Base-by-base conservation (phyloP, 2,329 filamentous ascomycete species). In the Fusarium sterilihyphosum region DNA sequence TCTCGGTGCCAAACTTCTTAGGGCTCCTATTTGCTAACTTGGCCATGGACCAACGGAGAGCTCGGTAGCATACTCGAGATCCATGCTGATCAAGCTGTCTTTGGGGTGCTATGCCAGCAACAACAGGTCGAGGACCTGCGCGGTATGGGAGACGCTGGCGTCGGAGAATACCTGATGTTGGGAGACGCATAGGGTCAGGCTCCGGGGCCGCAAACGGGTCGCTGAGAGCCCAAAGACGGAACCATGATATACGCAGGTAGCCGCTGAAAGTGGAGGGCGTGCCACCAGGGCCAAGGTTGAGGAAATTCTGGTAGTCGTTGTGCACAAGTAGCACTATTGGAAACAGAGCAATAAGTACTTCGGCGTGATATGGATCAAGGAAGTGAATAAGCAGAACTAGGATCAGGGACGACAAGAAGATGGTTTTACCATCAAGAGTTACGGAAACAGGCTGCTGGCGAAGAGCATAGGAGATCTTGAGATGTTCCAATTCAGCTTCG, bases 71-170 rank as follows among this genome's bases (percentile, higher is more conserved):
- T 20, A 82, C 79, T 10, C 80, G 66, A 10, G 86, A 86, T 17
- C 90, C 89, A 46, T 86, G 87, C 79, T 97, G 93, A 80, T 92
- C 89, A 24, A 92, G 86, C 82, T 97, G 94, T 6, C 94, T 89
- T 78, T 97, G 94, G 1, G 94, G 94, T 2, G 94, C 94, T 66
- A 97, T 94, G 56, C 94, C 94, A 46, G 86, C 89, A 16, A 95
- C 92, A 6, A 83, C 80, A 3, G 94, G 94, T 2, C 93, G 88
- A 2, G 87, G 85, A 2, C 92, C 92, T 7, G 82, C 79, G 1
- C 94, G 91, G 65, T 86, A 86, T 2, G 92, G 90, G 1, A 96
- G 85, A 38, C 83, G 81, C 58, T 78, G 67, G 4, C 70, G 66
- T n/a, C 60, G 76, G 33, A 96, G 87, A 77, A 92, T 89, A 17